Conservation (phyloP, 306 rosid species). For the Medicago lupulina region DNA sequence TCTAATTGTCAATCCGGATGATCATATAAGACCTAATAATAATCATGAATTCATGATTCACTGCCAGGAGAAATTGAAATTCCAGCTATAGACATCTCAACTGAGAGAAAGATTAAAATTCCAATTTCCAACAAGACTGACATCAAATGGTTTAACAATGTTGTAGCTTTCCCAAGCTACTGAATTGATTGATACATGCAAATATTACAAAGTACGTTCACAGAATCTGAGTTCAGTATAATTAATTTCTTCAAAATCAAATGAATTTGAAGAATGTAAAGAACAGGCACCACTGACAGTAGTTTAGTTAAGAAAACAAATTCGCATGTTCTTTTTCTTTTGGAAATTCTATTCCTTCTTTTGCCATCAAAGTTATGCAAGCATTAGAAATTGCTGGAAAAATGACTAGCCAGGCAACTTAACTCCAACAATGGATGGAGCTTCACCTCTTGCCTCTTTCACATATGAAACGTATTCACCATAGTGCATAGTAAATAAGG, state of each 20-base stretch:
- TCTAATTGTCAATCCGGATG: too few relatives aligned
- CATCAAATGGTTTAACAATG: conserved; percentile 26
- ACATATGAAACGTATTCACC: conserved; percentile 74
- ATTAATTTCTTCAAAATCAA: conserved; percentile 61
- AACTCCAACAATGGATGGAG: conserved; percentile 60
- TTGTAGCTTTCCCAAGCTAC: conserved; percentile 41
- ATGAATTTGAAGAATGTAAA: conserved; percentile 61
- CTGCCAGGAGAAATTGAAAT: too few relatives aligned
- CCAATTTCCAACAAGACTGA: background rate
- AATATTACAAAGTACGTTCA: conserved; percentile 6
- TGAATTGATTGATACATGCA: background rate
- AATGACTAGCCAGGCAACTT: conserved; percentile 55
- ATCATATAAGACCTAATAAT: too few relatives aligned
- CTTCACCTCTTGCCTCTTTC: conserved; percentile 69
- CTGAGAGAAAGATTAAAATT: background rate
- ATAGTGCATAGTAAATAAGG: conserved; percentile 76
- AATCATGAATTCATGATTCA: too few relatives aligned
- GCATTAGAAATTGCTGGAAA: conserved; percentile 43
- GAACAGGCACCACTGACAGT: conserved; percentile 41
- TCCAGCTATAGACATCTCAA: background rate
- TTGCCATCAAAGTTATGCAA: conserved; percentile 46
- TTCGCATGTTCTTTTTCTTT: conserved; percentile 36
- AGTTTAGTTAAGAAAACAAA: conserved; percentile 44
- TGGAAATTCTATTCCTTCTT: conserved; percentile 35
- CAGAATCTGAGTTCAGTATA: conserved; percentile 25